A percentile compares a stretch with the other conserved stretches of the same genome.
phyloP scores from a whole-genome alignment of 805 yeast species.

The Lipomyces anomalus region DNA sequence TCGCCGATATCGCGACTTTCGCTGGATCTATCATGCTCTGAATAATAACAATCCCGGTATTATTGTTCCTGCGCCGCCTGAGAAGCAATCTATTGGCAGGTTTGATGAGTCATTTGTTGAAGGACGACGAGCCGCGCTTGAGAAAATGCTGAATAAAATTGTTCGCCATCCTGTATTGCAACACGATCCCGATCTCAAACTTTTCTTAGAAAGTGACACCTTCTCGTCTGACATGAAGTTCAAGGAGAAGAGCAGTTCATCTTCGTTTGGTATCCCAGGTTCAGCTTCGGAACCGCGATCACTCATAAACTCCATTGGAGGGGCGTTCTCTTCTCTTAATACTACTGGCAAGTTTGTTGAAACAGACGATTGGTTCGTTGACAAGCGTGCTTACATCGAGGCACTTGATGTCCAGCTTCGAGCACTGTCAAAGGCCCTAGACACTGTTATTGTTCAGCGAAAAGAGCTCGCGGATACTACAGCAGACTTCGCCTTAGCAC shows the following conservation, averaged over 20 bases:
- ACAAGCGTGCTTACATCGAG: constrained; percentile 63
- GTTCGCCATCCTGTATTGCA: constrained; percentile 51
- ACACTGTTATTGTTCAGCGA: constrained; percentile 66
- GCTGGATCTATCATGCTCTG: constrained; percentile 89
- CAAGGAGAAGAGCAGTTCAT: constrained; percentile 47
- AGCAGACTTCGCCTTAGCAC: constrained; percentile 55
- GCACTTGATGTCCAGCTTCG: constrained; percentile 67
- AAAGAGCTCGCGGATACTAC: constrained; percentile 63
- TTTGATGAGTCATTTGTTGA: constrained; percentile 88
- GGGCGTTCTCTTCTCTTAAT: constrained; percentile 50
- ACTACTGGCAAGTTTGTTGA: constrained; percentile 60
- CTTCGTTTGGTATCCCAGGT: constrained; percentile 39
- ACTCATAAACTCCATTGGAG: constrained; percentile 38
- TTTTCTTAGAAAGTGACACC: constrained; percentile 71
- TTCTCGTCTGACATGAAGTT: constrained; percentile 65
- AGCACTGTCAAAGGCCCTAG: constrained; percentile 64
- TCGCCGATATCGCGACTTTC: constrained; percentile 83
- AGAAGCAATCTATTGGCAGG: constrained; percentile 87
- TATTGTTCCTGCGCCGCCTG: constrained; percentile 93
- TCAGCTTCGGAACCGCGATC: constrained; percentile 19
- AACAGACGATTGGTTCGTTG: constrained; percentile 69
- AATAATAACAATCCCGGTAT: constrained; percentile 83
- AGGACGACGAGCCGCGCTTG: constrained; percentile 74
- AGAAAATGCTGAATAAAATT: constrained; percentile 77
- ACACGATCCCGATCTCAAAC: constrained; percentile 66